phyloP scores from a whole-genome alignment of 805 yeast species.

The Cephaloascus fragrans region DNA sequence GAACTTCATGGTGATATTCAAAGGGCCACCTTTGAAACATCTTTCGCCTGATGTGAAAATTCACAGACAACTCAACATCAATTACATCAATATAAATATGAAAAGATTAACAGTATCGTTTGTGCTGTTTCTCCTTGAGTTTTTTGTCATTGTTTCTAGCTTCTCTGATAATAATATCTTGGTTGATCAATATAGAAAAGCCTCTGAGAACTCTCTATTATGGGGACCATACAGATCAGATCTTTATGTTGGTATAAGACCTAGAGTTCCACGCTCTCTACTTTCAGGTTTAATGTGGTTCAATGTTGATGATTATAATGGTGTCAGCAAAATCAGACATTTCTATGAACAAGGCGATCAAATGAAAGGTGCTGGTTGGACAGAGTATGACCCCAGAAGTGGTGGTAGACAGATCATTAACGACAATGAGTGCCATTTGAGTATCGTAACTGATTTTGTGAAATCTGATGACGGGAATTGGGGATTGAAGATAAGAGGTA shows the following conservation, averaged over 20 bases:
- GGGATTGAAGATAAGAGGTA: constrained; percentile 67
- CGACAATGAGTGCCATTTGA: constrained; percentile 56
- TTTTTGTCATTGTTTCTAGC: neutral
- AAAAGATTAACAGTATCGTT: no score
- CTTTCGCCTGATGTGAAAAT: no score
- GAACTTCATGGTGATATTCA: no score
- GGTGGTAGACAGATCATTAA: constrained; percentile 78
- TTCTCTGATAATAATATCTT: neutral
- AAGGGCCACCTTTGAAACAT: no score
- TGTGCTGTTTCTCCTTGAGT: neutral
- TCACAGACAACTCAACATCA: no score
- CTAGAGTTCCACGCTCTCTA: constrained; percentile 68
- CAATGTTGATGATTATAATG: constrained; percentile 47
- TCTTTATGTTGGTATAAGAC: constrained; percentile 77
- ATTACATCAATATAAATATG: no score
- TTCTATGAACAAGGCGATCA: constrained; percentile 65
- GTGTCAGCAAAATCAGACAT: constrained; percentile 55
- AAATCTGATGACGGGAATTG: constrained; percentile 67
- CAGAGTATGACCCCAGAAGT: constrained; percentile 71
- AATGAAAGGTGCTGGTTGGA: constrained; percentile 74
- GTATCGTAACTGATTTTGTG: constrained; percentile 62
- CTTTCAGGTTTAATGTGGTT: constrained; percentile 85
- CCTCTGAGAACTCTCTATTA: constrained; percentile 40
- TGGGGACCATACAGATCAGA: constrained; percentile 96
- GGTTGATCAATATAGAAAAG: constrained; percentile 14